Conservation (phyloP, 2,329 filamentous ascomycete species). For the Trichoderma polysporum region DNA sequence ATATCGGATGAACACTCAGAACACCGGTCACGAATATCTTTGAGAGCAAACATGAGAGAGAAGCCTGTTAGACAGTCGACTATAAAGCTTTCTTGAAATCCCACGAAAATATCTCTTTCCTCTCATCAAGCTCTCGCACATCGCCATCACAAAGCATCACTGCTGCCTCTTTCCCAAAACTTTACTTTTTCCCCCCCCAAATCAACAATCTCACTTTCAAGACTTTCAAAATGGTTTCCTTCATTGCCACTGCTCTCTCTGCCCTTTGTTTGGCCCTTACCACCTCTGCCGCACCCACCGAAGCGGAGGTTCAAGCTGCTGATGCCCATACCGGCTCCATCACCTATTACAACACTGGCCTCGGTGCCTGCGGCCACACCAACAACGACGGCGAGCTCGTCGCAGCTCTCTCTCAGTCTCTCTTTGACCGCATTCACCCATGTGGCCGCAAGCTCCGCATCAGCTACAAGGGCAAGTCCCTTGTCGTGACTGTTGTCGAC, state of each 20-base stretch:
- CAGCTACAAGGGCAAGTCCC: slow-evolving; percentile 43
- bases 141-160: not conserved
- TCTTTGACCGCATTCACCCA: slow-evolving; percentile 60
- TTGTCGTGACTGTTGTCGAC: slow-evolving; percentile 67
- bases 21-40: not conserved
- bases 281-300: slow-evolving; percentile 16
- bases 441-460: slow-evolving; percentile 69
- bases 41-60: not conserved
- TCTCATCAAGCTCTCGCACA: not conserved
- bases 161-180: not conserved
- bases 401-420: slow-evolving; percentile 63
- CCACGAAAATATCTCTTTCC: not conserved
- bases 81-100: slow-evolving; percentile 15
- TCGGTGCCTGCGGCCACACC: slow-evolving; percentile 68
- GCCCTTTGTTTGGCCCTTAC: slow-evolving; percentile 13
- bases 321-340: slow-evolving; percentile 17
- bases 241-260: not conserved
- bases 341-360: slow-evolving; percentile 60
- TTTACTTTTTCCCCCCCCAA: not conserved
- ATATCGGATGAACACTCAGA: not conserved
- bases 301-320: not conserved
- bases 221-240: slow-evolving; percentile 17
- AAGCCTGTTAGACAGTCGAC: not conserved
- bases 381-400: slow-evolving; percentile 57
- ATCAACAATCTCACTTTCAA: not conserved